Evolutionary conservation across 441 rosid species (phyloP), one percentile per base, ranked within the genome.

Genomic region (Croton setiger): DNA sequence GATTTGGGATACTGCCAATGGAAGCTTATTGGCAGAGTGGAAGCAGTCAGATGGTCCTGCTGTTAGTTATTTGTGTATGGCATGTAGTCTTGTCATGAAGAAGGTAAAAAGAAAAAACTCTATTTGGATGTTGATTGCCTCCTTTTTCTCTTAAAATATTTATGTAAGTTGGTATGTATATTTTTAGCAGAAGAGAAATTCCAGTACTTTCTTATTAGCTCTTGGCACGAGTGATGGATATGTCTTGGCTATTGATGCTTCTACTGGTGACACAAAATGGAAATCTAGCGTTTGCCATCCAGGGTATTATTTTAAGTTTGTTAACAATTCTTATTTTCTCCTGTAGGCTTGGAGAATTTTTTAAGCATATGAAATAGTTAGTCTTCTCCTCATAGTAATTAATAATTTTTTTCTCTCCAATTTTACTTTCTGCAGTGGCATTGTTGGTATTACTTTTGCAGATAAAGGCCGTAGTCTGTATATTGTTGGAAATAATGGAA

Each of bases 1-100:
- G 88, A 76, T 84, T 23, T 82, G 88, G 86, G 80, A 56, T 69
- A 78, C 86, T 35, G 72, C 70, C 33, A 72, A 69, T 75, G 84
- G 76, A 48, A 74, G 48, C 69, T 68, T 82, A 63, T 70, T 80
- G 47, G 76, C 79, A 7, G 81, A 80, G 54, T 82, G 84, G 80
- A 76, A 76, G 61, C 77, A 35, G 60, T 68, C 78, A 4, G 77
- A 73, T 73, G 72, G 52, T 13, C 60, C 64, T 35, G 18, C 74
- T 36, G 65, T 57, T 21, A 64, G 59, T 64, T 80, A 68, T 74
- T 73, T 86, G 2, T 73, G 79, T 63, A 72, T 84, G 66, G 83
- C 86, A 7, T 73, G 78, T 56, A 68, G 74, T 60, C 77, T 71
- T 66, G 67, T 72, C 8, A 69, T 60, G 44, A 84, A 80, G 78